These are phyloP conservation scores for Aspergillus pseudotamarii DNA, from an alignment of 2,329 filamentous ascomycete species.

Conservation along the genomic window DNA sequence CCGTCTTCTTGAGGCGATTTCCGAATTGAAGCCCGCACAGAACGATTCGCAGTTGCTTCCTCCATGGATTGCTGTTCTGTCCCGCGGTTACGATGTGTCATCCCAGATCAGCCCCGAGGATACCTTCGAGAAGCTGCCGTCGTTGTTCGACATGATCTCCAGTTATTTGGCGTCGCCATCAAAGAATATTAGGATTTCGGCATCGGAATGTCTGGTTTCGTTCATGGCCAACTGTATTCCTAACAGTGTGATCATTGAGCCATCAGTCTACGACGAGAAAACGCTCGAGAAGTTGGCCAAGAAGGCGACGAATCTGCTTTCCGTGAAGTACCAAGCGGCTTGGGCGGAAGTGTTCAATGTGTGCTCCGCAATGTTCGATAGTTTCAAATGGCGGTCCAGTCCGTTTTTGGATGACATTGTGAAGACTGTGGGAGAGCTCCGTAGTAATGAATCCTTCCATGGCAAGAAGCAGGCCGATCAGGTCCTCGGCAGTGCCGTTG, in stretches of 20 bases:
- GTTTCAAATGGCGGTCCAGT: constrained; percentile 79
- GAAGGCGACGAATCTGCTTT: constrained; percentile 73
- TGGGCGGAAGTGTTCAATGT: constrained; percentile 96
- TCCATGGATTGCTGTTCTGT: constrained; percentile 94
- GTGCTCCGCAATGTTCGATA: constrained; percentile 82
- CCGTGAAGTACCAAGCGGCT: constrained; percentile 87
- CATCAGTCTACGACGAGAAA: constrained; percentile 92
- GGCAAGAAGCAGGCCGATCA: constrained; percentile 95
- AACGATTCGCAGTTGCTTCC: constrained; percentile 94
- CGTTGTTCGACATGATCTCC: constrained; percentile 78
- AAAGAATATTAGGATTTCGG: constrained; percentile 90
- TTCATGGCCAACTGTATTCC: constrained; percentile 91
- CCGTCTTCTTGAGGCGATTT: constrained; percentile 85
- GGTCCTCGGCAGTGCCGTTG: constrained; percentile 83
- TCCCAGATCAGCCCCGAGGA: constrained; percentile 86
- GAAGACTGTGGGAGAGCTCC: constrained; percentile 80
- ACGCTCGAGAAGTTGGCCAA: constrained; percentile 76
- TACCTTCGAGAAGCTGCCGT: constrained; percentile 86
- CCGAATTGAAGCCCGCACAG: constrained; percentile 84
- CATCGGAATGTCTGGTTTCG: constrained; percentile 91
- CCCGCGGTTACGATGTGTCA: constrained; percentile 90
- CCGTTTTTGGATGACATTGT: constrained; percentile 77
- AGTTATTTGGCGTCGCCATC: constrained; percentile 83
- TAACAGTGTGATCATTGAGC: constrained; percentile 77
- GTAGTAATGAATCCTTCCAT: constrained; percentile 82